Evolutionary conservation across 164 flowering plant genomes (phyloP), one percentile per base, ranked within the genome.

Genomic region (Protea cynaroides): DNA sequence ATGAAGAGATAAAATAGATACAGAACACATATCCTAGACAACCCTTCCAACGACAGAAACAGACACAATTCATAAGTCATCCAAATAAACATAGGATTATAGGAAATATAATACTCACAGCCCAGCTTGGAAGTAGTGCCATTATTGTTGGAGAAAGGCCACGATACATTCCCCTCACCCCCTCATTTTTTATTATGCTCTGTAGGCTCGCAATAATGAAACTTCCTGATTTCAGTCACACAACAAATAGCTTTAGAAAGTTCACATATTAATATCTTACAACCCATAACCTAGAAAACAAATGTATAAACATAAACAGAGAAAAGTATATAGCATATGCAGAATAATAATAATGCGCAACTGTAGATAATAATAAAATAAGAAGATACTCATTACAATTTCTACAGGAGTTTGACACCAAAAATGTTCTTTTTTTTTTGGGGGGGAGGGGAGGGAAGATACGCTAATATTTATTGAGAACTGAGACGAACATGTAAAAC

Each of bases 101-200:
- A 25, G 61, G n/a, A n/a, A n/a, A n/a, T n/a, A 3, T 55, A 49
- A 49, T 29, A 74, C 97, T 87, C 71, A 93, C 98, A 10, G 97
- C 94, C 98, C 98, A 94, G 63, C 83, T 94, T 54, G 97, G 97
- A 69, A 91, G 86, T 22, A 94, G 78, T 23, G 97, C 98, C 61
- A 89, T 24, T 61, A 91, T 59, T 56, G 98, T 94, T 22, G 98
- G 98, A 65, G 98, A 87, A 60, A 94, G 98, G 54, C 98, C 98
- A 40, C 91, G 92, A 69, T 94, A 94, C 85, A 94, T 25, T 64
- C 98, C 97, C 81, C 71, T 83, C 4, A 82, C 25, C 65, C 98
- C 98, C 72, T 94, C 98, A 43, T 71, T 80, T 72, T 74, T 78
- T 57, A 91, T 23, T 72, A 91, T 86, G 56, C 78, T 65, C 68